These are phyloP conservation scores for Lentinula guzmanii DNA, from an alignment of 768 basidiomycete genomes.

Conservation along the genomic window DNA sequence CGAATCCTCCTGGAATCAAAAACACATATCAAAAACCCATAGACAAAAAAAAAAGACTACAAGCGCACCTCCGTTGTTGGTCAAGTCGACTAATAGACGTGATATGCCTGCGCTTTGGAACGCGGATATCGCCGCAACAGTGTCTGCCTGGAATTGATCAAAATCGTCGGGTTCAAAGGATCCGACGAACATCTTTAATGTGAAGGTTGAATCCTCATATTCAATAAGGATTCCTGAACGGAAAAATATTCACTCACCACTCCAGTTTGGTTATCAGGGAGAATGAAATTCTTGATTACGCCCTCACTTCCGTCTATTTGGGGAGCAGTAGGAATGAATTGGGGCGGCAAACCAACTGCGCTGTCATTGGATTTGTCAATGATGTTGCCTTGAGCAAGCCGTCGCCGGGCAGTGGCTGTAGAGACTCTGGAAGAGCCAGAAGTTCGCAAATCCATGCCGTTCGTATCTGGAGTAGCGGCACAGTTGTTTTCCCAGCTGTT, in stretches of 20 bases:
- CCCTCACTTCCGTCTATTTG: constrained; percentile 39
- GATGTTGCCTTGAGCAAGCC: constrained; percentile 31
- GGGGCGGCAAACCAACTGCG: constrained; percentile 40
- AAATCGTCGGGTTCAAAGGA: constrained; percentile 47
- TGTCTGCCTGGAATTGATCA: constrained; percentile 45
- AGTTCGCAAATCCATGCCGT: constrained; percentile 40
- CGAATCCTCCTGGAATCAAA: constrained; percentile 41
- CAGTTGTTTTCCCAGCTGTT: constrained; percentile 57
- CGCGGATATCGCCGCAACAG: constrained; percentile 33
- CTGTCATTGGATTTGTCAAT: constrained; percentile 33
- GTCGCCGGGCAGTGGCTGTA: constrained; percentile 4
- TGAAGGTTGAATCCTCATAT: neutral
- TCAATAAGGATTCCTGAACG: neutral
- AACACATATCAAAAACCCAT: neutral
- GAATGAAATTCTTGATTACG: constrained; percentile 49
- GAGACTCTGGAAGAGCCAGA: neutral
- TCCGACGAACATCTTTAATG: constrained; percentile 50
- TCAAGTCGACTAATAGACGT: constrained; percentile 49
- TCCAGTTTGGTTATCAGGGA: constrained; percentile 51
- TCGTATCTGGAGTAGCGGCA: constrained; percentile 41
- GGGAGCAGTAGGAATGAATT: constrained; percentile 41
- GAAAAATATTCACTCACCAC: constrained; percentile 34
- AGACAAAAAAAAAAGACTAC: neutral
- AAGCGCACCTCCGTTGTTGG: constrained; percentile 54
- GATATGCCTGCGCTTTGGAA: constrained; percentile 46